Percentiles rank a stretch among this genome's conserved stretches.
These are phyloP conservation scores for Vigna hirtella DNA, from an alignment of 306 rosid species.

Conservation along the genomic window DNA sequence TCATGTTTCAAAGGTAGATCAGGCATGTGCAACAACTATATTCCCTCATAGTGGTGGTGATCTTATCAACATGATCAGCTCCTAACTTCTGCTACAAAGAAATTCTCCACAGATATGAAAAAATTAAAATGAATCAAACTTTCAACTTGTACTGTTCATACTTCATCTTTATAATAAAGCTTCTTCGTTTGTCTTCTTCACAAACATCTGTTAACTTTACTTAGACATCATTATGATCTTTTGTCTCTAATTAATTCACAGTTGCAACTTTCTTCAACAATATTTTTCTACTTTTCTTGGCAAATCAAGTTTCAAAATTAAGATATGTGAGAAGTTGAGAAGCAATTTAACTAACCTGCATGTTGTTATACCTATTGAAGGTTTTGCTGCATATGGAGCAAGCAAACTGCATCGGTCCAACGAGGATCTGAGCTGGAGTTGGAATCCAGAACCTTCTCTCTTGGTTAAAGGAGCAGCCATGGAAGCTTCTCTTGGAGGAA, in stretches of 20 bases:
- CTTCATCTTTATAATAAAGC: background rate
- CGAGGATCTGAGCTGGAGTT: slow-evolving; percentile 90
- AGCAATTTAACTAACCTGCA: slow-evolving; percentile 74
- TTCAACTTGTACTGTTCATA: background rate
- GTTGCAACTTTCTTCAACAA: no score
- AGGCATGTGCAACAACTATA: slow-evolving; percentile 23
- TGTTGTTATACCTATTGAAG: slow-evolving; percentile 98
- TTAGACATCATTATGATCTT: background rate
- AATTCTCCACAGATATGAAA: background rate
- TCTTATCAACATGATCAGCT: background rate
- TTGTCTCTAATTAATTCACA: background rate
- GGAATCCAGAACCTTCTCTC: slow-evolving; percentile 98
- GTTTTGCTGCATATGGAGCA: slow-evolving; percentile 93
- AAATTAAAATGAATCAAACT: background rate
- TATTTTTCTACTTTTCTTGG: background rate
- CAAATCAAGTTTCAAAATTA: background rate
- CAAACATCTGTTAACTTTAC: background rate
- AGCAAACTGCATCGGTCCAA: slow-evolving; percentile 98
- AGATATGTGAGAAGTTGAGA: slow-evolving; percentile 1
- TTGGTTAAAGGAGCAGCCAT: slow-evolving; percentile 56
- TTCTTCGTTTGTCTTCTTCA: background rate
- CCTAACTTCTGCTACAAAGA: background rate
- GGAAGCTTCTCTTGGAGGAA: slow-evolving; percentile 51
- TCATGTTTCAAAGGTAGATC: slow-evolving; percentile 10
- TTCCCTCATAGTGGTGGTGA: background rate